These are phyloP conservation scores for Penicillium vulpinum DNA, from an alignment of 2,329 filamentous ascomycete species.

Conservation along the genomic window DNA sequence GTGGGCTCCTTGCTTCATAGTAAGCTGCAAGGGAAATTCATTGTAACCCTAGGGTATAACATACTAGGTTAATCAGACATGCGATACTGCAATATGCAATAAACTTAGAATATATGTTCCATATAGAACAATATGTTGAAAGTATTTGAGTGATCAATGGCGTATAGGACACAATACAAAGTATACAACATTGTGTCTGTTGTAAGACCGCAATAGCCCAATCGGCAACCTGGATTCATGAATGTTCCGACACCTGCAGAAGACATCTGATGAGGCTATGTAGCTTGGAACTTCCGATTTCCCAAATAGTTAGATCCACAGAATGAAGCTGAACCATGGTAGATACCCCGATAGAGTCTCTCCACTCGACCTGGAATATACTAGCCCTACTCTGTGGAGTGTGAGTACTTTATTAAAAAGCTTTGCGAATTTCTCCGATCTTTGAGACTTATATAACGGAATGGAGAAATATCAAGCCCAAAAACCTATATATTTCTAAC, in stretches of 20 bases:
- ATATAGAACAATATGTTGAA: not conserved
- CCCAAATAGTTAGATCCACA: not conserved
- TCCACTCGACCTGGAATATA: not conserved
- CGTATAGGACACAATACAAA: constrained; percentile 1
- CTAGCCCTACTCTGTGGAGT: too few species aligned
- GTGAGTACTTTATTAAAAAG: not conserved
- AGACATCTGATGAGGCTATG: too few species aligned
- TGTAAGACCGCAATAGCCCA: too few species aligned
- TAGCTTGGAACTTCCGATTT: not conserved
- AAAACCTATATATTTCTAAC: too few species aligned
- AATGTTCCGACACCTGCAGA: constrained; percentile 9
- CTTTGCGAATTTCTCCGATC: too few species aligned
- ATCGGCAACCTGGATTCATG: not conserved
- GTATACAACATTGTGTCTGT: too few species aligned
- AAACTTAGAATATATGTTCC: not conserved
- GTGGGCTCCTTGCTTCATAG: not conserved
- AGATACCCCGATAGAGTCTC: not conserved
- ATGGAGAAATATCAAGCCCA: not conserved
- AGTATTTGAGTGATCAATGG: not conserved
- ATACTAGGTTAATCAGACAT: not conserved
- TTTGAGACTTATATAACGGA: too few species aligned
- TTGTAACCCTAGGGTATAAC: not conserved
- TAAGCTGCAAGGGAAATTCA: not conserved
- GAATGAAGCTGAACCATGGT: not conserved
- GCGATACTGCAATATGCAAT: not conserved